Percentiles rank a stretch among this genome's conserved stretches.
These are phyloP conservation scores for Musa acuminata DNA, from an alignment of 176 grass and related monocot species.

Conservation along the genomic window DNA sequence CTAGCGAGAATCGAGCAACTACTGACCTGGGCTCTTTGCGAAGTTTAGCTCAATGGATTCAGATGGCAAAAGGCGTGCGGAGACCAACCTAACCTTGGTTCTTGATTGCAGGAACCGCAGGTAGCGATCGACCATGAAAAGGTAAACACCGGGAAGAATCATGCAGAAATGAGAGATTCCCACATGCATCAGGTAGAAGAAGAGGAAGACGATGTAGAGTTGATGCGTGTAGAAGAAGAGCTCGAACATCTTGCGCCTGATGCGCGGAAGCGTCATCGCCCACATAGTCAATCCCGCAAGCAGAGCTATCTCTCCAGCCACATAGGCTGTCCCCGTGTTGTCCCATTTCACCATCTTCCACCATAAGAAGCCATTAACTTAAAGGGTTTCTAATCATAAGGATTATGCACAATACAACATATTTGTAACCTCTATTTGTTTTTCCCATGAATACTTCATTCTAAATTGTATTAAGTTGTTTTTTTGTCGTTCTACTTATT, in stretches of 20 bases:
- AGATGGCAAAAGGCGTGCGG: constrained; percentile 35
- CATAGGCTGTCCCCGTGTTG: constrained; percentile 19
- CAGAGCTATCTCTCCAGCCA: constrained; percentile 45
- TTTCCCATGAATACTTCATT: too few relatives aligned
- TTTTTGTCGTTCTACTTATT: too few relatives aligned
- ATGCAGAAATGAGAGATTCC: constrained; percentile 28
- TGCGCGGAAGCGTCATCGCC: constrained; percentile 34
- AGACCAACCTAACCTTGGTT: constrained; percentile 32
- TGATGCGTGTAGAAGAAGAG: constrained; percentile 60
- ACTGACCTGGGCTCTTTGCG: constrained; percentile 25
- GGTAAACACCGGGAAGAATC: constrained; percentile 39
- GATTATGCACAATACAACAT: background rate
- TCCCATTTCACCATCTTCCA: constrained; percentile 46
- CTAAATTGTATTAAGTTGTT: too few relatives aligned
- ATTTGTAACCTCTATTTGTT: too few relatives aligned
- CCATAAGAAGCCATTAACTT: background rate
- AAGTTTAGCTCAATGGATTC: constrained; percentile 56
- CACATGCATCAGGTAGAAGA: constrained; percentile 44
- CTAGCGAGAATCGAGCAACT: too few relatives aligned
- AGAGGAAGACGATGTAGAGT: constrained; percentile 39
- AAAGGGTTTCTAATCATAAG: background rate
- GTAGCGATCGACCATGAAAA: constrained; percentile 55
- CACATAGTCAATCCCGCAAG: constrained; percentile 31
- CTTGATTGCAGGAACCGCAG: constrained; percentile 55
- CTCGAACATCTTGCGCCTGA: constrained; percentile 50